Base-by-base conservation (phyloP, 2,329 filamentous ascomycete genomes). In the Chaetomium sp. region DNA sequence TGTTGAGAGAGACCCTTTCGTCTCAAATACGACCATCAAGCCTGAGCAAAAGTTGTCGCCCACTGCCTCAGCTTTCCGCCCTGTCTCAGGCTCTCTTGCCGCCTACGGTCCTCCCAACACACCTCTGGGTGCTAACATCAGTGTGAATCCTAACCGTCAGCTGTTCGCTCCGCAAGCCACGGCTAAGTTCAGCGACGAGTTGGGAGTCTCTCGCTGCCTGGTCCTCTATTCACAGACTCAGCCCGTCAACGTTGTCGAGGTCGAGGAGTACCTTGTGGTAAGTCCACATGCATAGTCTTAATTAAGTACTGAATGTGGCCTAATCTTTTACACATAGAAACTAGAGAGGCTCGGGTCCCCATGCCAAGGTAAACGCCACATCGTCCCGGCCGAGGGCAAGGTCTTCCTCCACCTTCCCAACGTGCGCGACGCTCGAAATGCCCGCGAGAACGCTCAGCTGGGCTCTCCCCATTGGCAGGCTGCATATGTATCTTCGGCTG, bases 11-110 rank as follows among this genome's bases (percentile, higher is more conserved):
- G 80, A 85, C 56, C 82, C 82, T 0, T 85, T 85, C 57, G 65
- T 80, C 37, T 78, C 75, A 2, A 67, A 68, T 43, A 62, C 67
- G 14, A 63, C 63, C 12, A 57, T 66, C 63, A 70, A 73, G 62
- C 35, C 63, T 49, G 57, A 70, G 48, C 75, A 73, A 56, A 79
- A 81, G 60, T 71, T 89, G 27, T 88, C 85, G 4, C 82, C 86
- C 1, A 85, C 79, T 6, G 84, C 85, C 1, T 80, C 79, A 1
- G 66, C 76, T 1, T 88, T 88, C 62, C 79, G 76, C 12, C 85
- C 85, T 5, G 70, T 76, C 51, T 67, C 67, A 36, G 59, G 61
- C 19, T 63, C 65, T 1, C 43, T 62, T 51, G 47, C 66, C 53
- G 53, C 61, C 54, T 44, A 62, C 53, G 62, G 61, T 12, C 66